Evolutionary conservation across 176 grass and related monocot genomes (phyloP).

Genomic region (Dendrocalamus sinicus): DNA sequence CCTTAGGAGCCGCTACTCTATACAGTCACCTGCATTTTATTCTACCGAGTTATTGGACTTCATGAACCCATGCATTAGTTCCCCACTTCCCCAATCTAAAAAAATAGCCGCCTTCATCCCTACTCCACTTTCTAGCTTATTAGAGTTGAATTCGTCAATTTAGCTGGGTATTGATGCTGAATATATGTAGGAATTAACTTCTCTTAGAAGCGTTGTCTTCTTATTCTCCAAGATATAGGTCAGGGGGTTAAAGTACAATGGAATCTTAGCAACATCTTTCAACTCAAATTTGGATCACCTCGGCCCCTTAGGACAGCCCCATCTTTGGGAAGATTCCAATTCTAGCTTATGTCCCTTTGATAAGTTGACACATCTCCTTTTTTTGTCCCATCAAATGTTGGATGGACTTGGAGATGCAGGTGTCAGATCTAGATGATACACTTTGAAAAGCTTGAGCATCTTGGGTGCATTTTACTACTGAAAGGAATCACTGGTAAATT

Average conservation of each 20-base stretch:
- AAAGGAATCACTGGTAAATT: constrained; percentile 11
- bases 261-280: background rate
- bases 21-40: background rate
- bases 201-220: background rate
- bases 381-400: background rate
- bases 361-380: background rate
- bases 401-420: background rate
- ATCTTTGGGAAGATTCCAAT: background rate
- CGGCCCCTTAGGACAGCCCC: background rate
- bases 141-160: background rate
- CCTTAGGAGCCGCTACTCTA: background rate
- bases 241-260: background rate
- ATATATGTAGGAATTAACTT: constrained; percentile 3
- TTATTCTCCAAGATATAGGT: constrained; percentile 14
- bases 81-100: background rate
- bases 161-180: background rate
- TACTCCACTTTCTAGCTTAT: background rate
- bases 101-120: background rate
- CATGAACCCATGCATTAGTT: background rate
- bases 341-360: background rate
- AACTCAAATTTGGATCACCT: background rate
- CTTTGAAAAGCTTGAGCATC: constrained; percentile 1
- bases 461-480: constrained; percentile 22
- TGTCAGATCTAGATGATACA: constrained; percentile 16
- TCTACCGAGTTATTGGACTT: background rate